Percentiles rank a stretch among this genome's conserved stretches.
Conservation (phyloP, 2,329 filamentous ascomycete species). For the Exophiala oligosperma region DNA sequence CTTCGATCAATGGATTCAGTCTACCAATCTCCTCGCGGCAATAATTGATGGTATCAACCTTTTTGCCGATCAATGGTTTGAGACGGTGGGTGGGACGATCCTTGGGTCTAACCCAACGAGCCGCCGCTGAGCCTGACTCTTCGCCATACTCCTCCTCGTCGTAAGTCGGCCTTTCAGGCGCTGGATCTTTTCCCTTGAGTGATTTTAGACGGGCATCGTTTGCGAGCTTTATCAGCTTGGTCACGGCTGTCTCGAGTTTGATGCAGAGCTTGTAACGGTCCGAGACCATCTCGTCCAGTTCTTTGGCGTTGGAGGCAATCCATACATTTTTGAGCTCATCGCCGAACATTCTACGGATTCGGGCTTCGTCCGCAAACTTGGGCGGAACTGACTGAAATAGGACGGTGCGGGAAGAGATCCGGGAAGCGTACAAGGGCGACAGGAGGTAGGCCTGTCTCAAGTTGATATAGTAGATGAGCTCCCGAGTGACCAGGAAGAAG, state of each 20-base stretch:
- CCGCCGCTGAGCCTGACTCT: constrained; percentile 70
- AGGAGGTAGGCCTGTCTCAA: constrained; percentile 88
- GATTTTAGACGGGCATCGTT: constrained; percentile 71
- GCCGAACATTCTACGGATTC: constrained; percentile 78
- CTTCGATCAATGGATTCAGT: constrained; percentile 70
- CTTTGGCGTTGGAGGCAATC: constrained; percentile 74
- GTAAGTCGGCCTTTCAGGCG: constrained; percentile 35
- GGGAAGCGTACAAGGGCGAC: constrained; percentile 77
- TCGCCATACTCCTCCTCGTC: constrained; percentile 57
- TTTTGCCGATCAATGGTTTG: constrained; percentile 73
- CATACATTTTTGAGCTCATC: constrained; percentile 79
- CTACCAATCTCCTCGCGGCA: constrained; percentile 74
- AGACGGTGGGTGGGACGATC: constrained; percentile 75
- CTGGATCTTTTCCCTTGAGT: constrained; percentile 57
- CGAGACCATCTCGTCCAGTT: constrained; percentile 77
- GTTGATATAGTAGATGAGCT: constrained; percentile 90
- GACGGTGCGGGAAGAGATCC: constrained; percentile 86
- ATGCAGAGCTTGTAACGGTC: constrained; percentile 77
- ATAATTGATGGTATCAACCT: constrained; percentile 94
- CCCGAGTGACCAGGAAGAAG: constrained; percentile 82
- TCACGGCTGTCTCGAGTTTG: constrained; percentile 82
- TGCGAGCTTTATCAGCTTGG: constrained; percentile 77
- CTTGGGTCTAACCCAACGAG: constrained; percentile 71
- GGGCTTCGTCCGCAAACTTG: constrained; percentile 73
- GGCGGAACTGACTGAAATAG: constrained; percentile 83